Conservation (phyloP, 768 basidiomycete genomes). For the Tylopilus vinaceipallidus region DNA sequence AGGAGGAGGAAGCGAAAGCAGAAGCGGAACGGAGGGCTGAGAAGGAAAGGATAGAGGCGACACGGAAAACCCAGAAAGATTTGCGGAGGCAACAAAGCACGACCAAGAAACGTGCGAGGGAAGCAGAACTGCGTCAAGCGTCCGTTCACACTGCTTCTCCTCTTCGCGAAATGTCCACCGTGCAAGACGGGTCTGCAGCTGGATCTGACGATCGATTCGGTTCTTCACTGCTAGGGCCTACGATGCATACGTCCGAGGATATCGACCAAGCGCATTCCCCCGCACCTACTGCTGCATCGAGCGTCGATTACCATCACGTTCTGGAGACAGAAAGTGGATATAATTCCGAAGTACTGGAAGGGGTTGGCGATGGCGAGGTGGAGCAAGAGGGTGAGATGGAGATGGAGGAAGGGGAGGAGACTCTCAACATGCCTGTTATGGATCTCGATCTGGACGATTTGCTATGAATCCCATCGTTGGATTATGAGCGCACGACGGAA, state of each 20-base stretch:
- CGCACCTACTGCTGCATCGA: constrained; percentile 50
- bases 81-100: constrained; percentile 52
- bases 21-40: constrained; percentile 42
- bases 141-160: constrained; percentile 24
- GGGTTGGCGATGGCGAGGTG: constrained; percentile 25
- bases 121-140: constrained; percentile 25
- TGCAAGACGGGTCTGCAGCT: constrained; percentile 26
- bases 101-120: constrained; percentile 50
- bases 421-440: constrained; percentile 23
- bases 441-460: constrained; percentile 29
- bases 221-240: constrained; percentile 26
- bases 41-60: constrained; percentile 40
- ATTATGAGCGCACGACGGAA: not conserved
- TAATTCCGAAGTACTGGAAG: constrained; percentile 46
- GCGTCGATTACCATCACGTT: constrained; percentile 38
- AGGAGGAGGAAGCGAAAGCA: constrained; percentile 65
- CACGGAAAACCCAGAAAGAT: constrained; percentile 42
- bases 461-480: constrained; percentile 14
- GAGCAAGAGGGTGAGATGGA: constrained; percentile 28
- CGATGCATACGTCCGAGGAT: constrained; percentile 25
- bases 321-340: constrained; percentile 55
- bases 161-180: constrained; percentile 30
- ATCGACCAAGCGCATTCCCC: constrained; percentile 45
- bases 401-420: constrained; percentile 21
- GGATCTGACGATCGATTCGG: constrained; percentile 29